These are phyloP conservation scores for Actinomucor elegans DNA, from an alignment of 371 early-diverging fungal genomes.

Conservation along the genomic window DNA sequence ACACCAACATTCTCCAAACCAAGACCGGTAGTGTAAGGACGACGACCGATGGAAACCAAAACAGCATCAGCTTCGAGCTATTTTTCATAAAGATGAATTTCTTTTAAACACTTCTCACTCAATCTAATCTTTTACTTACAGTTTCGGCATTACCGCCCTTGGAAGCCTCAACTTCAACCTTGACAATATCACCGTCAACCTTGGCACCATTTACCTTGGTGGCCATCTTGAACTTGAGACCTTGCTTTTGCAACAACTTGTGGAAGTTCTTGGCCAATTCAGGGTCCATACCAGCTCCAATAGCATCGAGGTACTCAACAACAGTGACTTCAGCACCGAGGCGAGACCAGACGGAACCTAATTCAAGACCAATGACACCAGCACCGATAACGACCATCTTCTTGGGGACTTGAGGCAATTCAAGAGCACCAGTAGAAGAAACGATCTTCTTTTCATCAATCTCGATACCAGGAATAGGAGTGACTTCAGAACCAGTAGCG, in stretches of 20 bases:
- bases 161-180: conserved; percentile 90
- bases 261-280: conserved; percentile 94
- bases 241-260: conserved; percentile 90
- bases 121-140: conserved; percentile 41
- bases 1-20: conserved; percentile 92
- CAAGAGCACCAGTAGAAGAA: conserved; percentile 96
- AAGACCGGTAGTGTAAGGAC: conserved; percentile 92
- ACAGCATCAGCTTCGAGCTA: conserved; percentile 91
- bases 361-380: conserved; percentile 98
- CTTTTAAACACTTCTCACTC: too few species aligned
- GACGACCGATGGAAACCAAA: conserved; percentile 93
- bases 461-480: conserved; percentile 91
- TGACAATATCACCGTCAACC: conserved; percentile 81
- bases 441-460: conserved; percentile 96
- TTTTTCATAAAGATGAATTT: too few species aligned
- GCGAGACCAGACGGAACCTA: conserved; percentile 97
- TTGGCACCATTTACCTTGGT: conserved; percentile 93
- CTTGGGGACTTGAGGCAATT: conserved; percentile 90
- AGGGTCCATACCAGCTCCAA: conserved; percentile 97
- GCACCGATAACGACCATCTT: conserved; percentile 98
- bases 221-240: conserved; percentile 96
- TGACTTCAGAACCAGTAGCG: conserved; percentile 96
- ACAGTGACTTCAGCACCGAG: conserved; percentile 95
- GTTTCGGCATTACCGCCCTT: conserved; percentile 81
- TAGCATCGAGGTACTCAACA: conserved; percentile 91